Evolutionary conservation across 352 stramenopile genomes (phyloP).

Genomic region (Globisporangium cederbergense): DNA sequence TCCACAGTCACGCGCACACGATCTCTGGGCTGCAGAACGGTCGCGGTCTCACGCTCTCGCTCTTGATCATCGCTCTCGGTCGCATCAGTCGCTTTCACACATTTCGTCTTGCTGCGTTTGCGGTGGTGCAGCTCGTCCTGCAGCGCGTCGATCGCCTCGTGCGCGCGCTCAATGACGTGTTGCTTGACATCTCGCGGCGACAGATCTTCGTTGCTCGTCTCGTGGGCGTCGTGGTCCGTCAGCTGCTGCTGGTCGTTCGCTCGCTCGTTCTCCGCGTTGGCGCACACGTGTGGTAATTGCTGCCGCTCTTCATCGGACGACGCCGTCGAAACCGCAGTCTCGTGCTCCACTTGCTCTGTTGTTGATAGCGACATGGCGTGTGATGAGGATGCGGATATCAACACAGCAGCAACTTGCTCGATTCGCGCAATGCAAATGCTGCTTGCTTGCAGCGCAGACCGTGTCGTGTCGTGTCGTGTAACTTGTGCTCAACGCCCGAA

Average conservation of each 20-base stretch:
- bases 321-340: neutral
- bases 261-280: neutral
- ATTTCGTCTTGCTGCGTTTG: neutral
- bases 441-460: too few species aligned
- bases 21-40: neutral
- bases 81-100: neutral
- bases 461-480: neutral
- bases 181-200: neutral
- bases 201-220: neutral
- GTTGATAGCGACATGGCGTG: neutral
- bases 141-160: slow-evolving; percentile 14
- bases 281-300: neutral
- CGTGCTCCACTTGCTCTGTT: neutral
- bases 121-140: slow-evolving; percentile 5
- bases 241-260: neutral
- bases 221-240: neutral
- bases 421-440: too few species aligned
- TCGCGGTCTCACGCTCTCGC: too few species aligned
- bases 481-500: slow-evolving; percentile 19
- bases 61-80: neutral
- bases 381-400: too few species aligned
- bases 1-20: slow-evolving; percentile 1
- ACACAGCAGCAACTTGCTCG: too few species aligned
- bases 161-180: slow-evolving; percentile 13
- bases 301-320: neutral